phyloP scores from a whole-genome alignment of 345 rosid genomes.

The Linum usitatissimum region DNA sequence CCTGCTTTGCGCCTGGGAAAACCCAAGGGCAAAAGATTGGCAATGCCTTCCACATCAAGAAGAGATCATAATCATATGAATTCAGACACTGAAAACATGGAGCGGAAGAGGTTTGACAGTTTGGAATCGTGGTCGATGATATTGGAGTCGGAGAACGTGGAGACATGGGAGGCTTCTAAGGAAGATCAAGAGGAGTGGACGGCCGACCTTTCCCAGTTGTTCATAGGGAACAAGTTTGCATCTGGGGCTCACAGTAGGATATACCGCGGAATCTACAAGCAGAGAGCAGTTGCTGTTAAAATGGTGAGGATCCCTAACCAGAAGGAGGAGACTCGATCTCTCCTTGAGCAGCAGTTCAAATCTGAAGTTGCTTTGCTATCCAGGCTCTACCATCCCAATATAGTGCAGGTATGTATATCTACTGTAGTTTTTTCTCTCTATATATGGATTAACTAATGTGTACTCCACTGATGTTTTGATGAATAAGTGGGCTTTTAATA shows the following conservation, averaged over 20 bases:
- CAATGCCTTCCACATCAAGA: slow-evolving; percentile 49
- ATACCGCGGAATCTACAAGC: slow-evolving; percentile 92
- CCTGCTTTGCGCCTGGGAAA: slow-evolving; percentile 53
- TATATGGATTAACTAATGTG: too few relatives aligned
- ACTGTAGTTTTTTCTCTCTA: not conserved
- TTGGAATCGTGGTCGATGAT: slow-evolving; percentile 98
- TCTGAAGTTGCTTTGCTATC: slow-evolving; percentile 94
- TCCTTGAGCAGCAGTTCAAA: slow-evolving; percentile 90
- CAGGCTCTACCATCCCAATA: slow-evolving; percentile 84
- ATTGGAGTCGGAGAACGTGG: slow-evolving; percentile 86
- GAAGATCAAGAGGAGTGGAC: slow-evolving; percentile 96
- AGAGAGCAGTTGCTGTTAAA: slow-evolving; percentile 94
- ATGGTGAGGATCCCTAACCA: slow-evolving; percentile 95
- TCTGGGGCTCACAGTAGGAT: slow-evolving; percentile 92
- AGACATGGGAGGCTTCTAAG: slow-evolving; percentile 79
- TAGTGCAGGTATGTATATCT: slow-evolving; percentile 43
- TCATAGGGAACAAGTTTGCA: slow-evolving; percentile 94
- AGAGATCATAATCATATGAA: slow-evolving; percentile 17
- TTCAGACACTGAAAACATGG: slow-evolving; percentile 68
- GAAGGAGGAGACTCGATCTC: slow-evolving; percentile 58
- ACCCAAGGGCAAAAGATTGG: slow-evolving; percentile 34
- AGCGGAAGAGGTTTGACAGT: slow-evolving; percentile 86
- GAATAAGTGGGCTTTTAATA: too few relatives aligned
- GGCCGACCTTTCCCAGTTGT: slow-evolving; percentile 93
- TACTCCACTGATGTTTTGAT: too few relatives aligned